phyloP scores from a whole-genome alignment of 176 grass and related monocot genomes.

The Paspalum vaginatum region DNA sequence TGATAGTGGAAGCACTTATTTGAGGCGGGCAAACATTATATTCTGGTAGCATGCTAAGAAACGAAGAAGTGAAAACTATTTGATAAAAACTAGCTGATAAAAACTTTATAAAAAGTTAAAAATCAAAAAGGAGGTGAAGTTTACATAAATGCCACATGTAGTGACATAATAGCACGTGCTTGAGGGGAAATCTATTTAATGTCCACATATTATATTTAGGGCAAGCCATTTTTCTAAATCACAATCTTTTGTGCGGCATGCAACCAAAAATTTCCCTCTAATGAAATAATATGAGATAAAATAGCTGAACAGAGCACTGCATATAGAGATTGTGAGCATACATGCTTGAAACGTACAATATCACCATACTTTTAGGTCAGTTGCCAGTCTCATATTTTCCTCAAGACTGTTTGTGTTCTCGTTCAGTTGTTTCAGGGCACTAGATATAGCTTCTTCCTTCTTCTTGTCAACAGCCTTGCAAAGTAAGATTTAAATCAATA shows the following conservation, averaged over 20 bases:
- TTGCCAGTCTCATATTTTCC: conserved; percentile 75
- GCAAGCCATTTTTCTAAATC: conserved; percentile 9
- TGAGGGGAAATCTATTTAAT: background rate
- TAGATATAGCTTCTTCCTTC: conserved; percentile 84
- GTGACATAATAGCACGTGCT: background rate
- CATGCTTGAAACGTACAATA: conserved; percentile 49
- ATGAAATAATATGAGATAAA: conserved; percentile 23
- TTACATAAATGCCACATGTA: background rate
- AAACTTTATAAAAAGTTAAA: background rate
- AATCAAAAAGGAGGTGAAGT: conserved; percentile 15
- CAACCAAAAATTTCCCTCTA: conserved; percentile 9
- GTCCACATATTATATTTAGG: background rate
- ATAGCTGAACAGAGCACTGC: conserved; percentile 26
- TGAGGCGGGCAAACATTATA: conserved; percentile 72
- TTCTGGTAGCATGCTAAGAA: conserved; percentile 84
- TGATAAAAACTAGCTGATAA: background rate
- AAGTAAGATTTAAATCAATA: conserved; percentile 13
- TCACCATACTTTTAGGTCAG: conserved; percentile 82
- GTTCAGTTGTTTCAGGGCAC: conserved; percentile 80
- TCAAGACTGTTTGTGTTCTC: conserved; percentile 77
- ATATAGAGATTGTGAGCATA: conserved; percentile 50
- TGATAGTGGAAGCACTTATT: conserved; percentile 78
- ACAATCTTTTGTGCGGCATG: background rate
- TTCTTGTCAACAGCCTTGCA: conserved; percentile 89
- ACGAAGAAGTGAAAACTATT: conserved; percentile 76